A percentile compares a stretch with the other conserved stretches of the same genome.
Conservation (phyloP, 352 stramenopile genomes). For the Thraustochytrium striatum region DNA sequence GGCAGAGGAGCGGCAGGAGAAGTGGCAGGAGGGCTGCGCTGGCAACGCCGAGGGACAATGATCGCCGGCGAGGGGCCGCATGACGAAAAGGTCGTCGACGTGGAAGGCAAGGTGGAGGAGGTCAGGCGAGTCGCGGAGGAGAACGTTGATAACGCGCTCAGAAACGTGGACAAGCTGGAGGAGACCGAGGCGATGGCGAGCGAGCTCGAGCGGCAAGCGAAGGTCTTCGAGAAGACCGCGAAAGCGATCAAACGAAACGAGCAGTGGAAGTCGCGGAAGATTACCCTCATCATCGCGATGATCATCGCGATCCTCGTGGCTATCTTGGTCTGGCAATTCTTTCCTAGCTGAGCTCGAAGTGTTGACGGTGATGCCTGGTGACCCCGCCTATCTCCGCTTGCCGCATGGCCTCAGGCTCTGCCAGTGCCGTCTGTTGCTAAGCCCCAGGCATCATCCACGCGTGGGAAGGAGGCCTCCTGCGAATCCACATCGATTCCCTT, state of each 20-base stretch:
- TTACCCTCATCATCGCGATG: constrained; percentile 49
- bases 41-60: too few species aligned
- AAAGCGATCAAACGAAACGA: constrained; percentile 49
- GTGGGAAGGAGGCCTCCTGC: too few species aligned
- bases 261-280: constrained; percentile 55
- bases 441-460: too few species aligned
- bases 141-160: constrained; percentile 52
- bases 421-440: too few species aligned
- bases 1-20: too few species aligned
- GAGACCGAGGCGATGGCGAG: constrained; percentile 51
- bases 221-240: constrained; percentile 51
- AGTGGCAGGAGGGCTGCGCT: too few species aligned
- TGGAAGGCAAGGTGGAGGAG: constrained; percentile 52
- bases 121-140: constrained; percentile 55
- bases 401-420: too few species aligned
- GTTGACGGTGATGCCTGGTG: too few species aligned
- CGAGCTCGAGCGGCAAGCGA: constrained; percentile 50
- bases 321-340: constrained; percentile 31
- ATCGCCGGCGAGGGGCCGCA: too few species aligned
- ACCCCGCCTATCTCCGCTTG: too few species aligned
- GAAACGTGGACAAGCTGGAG: constrained; percentile 52
- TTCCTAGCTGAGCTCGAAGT: too few species aligned
- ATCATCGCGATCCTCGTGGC: constrained; percentile 49
- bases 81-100: constrained; percentile 48
- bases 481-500: too few species aligned